These are phyloP conservation scores for Ogataea ramenticola DNA, from an alignment of 805 yeast genomes.

Conservation along the genomic window DNA sequence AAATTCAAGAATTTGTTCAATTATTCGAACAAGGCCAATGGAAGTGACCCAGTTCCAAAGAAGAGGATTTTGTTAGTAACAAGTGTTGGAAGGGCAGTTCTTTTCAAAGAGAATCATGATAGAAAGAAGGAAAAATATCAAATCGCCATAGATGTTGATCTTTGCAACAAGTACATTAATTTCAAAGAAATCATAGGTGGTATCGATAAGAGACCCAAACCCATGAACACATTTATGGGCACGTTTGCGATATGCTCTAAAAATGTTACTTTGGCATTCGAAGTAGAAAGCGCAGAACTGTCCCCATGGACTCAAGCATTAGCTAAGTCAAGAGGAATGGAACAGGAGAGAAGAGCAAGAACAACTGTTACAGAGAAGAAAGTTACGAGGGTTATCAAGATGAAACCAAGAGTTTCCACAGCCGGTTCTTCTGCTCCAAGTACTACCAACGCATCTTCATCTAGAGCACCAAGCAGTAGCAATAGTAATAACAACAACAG, in stretches of 20 bases:
- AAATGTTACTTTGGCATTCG: constrained; percentile 48
- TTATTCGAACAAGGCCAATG: constrained; percentile 4
- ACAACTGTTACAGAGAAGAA: constrained; percentile 8
- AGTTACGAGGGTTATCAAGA: too few relatives aligned
- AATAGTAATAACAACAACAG: too few relatives aligned
- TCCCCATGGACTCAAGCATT: constrained; percentile 52
- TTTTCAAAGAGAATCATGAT: constrained; percentile 37
- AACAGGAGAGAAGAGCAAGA: constrained; percentile 35
- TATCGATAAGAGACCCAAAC: constrained; percentile 22
- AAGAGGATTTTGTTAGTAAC: constrained; percentile 53
- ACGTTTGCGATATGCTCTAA: constrained; percentile 52
- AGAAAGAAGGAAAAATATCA: constrained; percentile 34
- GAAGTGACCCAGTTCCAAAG: constrained; percentile 21
- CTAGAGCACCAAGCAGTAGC: not conserved
- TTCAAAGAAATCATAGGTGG: constrained; percentile 50
- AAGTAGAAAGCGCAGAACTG: constrained; percentile 44
- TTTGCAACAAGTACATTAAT: constrained; percentile 43
- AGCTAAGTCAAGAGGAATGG: constrained; percentile 39
- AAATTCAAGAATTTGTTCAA: constrained; percentile 24
- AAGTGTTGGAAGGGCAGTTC: constrained; percentile 52
- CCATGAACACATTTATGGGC: constrained; percentile 32
- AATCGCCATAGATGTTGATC: constrained; percentile 45
- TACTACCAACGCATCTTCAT: not conserved
- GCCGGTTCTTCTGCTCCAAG: not conserved
- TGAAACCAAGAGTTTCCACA: not conserved